phyloP scores from a whole-genome alignment of 2,329 filamentous ascomycete species.

The Tolypocladium nubicola region DNA sequence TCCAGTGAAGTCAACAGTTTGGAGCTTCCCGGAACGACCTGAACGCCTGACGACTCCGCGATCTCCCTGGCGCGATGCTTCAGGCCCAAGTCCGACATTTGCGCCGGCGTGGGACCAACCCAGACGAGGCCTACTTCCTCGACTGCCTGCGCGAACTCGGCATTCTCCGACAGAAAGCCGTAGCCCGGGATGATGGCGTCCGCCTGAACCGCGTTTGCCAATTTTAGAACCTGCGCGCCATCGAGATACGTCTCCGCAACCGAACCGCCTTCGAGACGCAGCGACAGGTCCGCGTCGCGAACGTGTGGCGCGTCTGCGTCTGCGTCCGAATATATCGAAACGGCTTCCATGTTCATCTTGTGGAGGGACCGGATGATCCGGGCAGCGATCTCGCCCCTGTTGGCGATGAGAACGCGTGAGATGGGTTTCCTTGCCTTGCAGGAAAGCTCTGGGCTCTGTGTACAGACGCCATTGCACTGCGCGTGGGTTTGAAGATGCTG shows the following conservation, averaged over 20 bases:
- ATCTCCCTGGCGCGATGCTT: slow-evolving; percentile 27
- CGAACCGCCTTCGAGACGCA: slow-evolving; percentile 46
- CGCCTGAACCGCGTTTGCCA: slow-evolving; percentile 36
- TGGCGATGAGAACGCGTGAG: slow-evolving; percentile 50
- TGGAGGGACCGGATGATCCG: slow-evolving; percentile 59
- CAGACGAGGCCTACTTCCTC: slow-evolving; percentile 44
- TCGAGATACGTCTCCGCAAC: slow-evolving; percentile 50
- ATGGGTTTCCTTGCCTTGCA: slow-evolving; percentile 5
- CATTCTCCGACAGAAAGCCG: slow-evolving; percentile 55
- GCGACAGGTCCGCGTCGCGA: slow-evolving; percentile 53
- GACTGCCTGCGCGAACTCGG: slow-evolving; percentile 45
- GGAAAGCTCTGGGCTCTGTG: not conserved
- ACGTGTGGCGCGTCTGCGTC: slow-evolving; percentile 61
- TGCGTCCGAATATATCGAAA: slow-evolving; percentile 55
- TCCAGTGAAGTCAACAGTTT: slow-evolving; percentile 14
- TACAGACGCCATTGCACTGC: slow-evolving; percentile 1
- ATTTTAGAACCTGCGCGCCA: slow-evolving; percentile 45
- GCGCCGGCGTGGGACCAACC: slow-evolving; percentile 44
- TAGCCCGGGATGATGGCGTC: slow-evolving; percentile 58
- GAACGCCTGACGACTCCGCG: slow-evolving; percentile 17
- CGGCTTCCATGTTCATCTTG: slow-evolving; percentile 55
- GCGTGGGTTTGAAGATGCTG: not conserved
- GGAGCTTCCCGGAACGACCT: slow-evolving; percentile 22
- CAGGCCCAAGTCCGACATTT: slow-evolving; percentile 25
- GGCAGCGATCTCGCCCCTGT: slow-evolving; percentile 65